These are phyloP conservation scores for Neoboletus brunneissimus DNA, from an alignment of 768 basidiomycete species.

Conservation along the genomic window DNA sequence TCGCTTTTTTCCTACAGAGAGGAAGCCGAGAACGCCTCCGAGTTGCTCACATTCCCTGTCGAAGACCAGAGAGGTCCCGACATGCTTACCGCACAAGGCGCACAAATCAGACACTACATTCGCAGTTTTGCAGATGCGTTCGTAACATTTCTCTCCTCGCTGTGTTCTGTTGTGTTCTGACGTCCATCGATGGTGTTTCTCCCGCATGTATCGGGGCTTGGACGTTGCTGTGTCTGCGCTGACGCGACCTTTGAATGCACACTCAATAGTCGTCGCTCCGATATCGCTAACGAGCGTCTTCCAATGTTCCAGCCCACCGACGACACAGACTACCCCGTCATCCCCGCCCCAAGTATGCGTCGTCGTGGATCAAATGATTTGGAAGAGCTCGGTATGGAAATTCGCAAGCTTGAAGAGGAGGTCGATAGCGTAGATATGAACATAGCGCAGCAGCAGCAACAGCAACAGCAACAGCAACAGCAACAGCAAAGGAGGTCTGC, in stretches of 20 bases:
- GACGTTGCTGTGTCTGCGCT: not conserved
- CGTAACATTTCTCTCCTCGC: conserved; percentile 29
- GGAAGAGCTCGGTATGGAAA: conserved; percentile 59
- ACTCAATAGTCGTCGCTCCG: conserved; percentile 58
- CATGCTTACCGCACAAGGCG: conserved; percentile 60
- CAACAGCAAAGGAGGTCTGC: conserved; percentile 35
- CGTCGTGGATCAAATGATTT: conserved; percentile 38
- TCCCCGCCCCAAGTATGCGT: conserved; percentile 65
- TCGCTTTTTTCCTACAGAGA: conserved; percentile 44
- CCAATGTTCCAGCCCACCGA: conserved; percentile 49
- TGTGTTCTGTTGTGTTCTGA: not conserved
- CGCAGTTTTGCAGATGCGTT: conserved; percentile 76
- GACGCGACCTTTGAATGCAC: not conserved
- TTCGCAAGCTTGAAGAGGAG: conserved; percentile 60
- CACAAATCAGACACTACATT: conserved; percentile 58
- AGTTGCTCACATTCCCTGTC: conserved; percentile 43
- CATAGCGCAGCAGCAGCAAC: not conserved
- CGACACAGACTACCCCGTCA: conserved; percentile 39
- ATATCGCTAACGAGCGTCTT: conserved; percentile 72
- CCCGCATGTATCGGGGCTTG: not conserved
- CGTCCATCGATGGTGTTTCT: not conserved
- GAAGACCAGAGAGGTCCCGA: conserved; percentile 45
- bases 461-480: not conserved
- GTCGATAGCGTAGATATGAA: conserved; percentile 33
- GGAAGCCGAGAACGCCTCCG: conserved; percentile 75